Percentiles rank a stretch among this genome's conserved stretches.
These are phyloP conservation scores for Penicillium flavigenum DNA, from an alignment of 495 filamentous ascomycete species.

Conservation along the genomic window DNA sequence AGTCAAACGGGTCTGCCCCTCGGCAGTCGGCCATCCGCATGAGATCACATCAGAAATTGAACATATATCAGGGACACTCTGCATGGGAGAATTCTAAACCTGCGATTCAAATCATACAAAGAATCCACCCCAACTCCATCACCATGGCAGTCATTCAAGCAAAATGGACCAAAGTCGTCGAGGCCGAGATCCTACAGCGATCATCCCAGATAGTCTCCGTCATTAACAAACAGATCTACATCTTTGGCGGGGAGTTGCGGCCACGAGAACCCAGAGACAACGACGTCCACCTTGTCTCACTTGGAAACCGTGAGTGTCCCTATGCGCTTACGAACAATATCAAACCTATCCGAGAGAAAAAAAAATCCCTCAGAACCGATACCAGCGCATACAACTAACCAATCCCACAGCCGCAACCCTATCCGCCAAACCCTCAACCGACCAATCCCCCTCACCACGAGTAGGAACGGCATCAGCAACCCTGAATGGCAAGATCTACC, in stretches of 20 bases:
- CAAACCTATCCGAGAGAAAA: neutral
- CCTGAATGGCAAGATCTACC: conserved; percentile 47
- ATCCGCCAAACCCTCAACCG: neutral
- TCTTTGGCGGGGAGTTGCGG: conserved; percentile 45
- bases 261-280: conserved; percentile 60
- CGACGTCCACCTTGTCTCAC: conserved; percentile 63
- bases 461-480: conserved; percentile 50
- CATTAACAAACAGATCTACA: conserved; percentile 59
- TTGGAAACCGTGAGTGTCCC: conserved; percentile 33
- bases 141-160: conserved; percentile 1
- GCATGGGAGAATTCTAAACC: neutral
- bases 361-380: neutral
- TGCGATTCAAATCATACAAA: neutral
- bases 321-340: neutral
- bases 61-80: no score
- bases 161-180: conserved; percentile 4
- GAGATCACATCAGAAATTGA: neutral
- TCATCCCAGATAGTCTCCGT: conserved; percentile 70
- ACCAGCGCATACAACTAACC: neutral
- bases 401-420: neutral
- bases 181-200: conserved; percentile 51
- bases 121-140: neutral
- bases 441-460: conserved; percentile 38
- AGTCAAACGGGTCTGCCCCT: neutral
- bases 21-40: neutral